Conservation (phyloP, 2,329 filamentous ascomycete genomes). For the Geosmithia flava region DNA sequence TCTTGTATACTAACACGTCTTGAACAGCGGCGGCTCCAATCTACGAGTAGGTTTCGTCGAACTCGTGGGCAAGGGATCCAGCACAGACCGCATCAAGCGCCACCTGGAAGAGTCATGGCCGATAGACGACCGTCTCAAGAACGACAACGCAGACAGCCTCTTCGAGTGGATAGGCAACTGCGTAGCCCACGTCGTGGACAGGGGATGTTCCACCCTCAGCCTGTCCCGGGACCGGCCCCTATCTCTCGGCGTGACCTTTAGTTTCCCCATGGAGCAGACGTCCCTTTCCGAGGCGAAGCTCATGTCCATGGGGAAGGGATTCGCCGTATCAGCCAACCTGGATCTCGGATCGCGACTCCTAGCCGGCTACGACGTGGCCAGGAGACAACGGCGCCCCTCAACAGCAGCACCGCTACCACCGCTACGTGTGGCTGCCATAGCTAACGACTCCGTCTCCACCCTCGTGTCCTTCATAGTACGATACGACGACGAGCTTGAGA, state of each 20-base stretch:
- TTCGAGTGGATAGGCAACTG: slow-evolving; percentile 75
- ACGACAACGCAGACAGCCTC: slow-evolving; percentile 60
- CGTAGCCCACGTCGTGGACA: slow-evolving; percentile 59
- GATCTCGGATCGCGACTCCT: slow-evolving; percentile 48
- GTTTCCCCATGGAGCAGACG: slow-evolving; percentile 56
- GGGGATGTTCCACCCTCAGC: slow-evolving; percentile 31
- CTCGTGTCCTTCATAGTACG: slow-evolving; percentile 64
- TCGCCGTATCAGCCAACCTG: slow-evolving; percentile 46
- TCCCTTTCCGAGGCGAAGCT: slow-evolving; percentile 49
- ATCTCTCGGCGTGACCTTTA: slow-evolving; percentile 58
- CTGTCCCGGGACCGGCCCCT: slow-evolving; percentile 32
- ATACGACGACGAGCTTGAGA: slow-evolving; percentile 30
- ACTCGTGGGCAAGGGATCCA: slow-evolving; percentile 26
- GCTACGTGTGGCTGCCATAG: slow-evolving; percentile 62
- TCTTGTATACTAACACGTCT: too few species aligned
- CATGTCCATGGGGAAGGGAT: slow-evolving; percentile 61
- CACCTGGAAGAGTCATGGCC: slow-evolving; percentile 61
- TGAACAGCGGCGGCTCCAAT: slow-evolving; percentile 59
- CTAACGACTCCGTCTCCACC: slow-evolving; percentile 72
- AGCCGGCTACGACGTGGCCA: slow-evolving; percentile 43
- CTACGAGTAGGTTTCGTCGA: slow-evolving; percentile 57
- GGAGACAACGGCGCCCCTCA: slow-evolving; percentile 4
- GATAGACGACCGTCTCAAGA: slow-evolving; percentile 61
- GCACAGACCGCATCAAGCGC: slow-evolving; percentile 31
- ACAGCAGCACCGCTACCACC: slow-evolving; percentile 37